These are phyloP conservation scores for Phaseolus lunatus DNA, from an alignment of 306 rosid species.

Conservation along the genomic window DNA sequence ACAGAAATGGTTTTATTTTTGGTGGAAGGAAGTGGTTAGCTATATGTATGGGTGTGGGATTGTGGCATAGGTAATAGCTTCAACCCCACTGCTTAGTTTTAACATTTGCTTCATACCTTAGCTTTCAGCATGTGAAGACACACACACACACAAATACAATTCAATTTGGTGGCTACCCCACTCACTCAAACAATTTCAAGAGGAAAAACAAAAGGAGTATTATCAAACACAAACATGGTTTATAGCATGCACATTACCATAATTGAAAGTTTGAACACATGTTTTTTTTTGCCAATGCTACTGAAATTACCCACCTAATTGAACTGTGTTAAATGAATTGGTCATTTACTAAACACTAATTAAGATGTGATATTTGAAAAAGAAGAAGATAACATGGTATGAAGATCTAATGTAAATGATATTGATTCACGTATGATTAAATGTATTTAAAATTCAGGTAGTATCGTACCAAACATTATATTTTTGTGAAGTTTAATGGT, in stretches of 20 bases:
- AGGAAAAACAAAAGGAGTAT: too few species aligned
- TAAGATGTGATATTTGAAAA: background rate
- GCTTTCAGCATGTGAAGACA: too few species aligned
- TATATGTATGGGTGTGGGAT: background rate
- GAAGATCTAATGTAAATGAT: background rate
- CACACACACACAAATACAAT: too few species aligned
- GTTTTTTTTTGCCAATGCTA: too few species aligned
- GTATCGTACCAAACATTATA: background rate
- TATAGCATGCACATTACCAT: too few species aligned
- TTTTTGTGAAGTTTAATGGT: background rate
- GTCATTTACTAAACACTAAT: background rate
- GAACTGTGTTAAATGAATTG: background rate
- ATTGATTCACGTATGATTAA: background rate
- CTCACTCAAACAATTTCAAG: too few species aligned
- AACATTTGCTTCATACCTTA: too few species aligned
- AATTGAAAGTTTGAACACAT: too few species aligned
- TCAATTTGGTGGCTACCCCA: too few species aligned
- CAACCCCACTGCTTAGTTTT: background rate
- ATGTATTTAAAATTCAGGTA: background rate
- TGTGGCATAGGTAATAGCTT: background rate
- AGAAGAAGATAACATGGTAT: background rate
- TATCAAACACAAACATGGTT: too few species aligned
- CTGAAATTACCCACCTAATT: background rate
- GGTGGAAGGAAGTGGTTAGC: conserved; percentile 11
- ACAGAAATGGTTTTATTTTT: background rate